phyloP scores from a whole-genome alignment of 164 flowering plant species.

The Piper longum region DNA sequence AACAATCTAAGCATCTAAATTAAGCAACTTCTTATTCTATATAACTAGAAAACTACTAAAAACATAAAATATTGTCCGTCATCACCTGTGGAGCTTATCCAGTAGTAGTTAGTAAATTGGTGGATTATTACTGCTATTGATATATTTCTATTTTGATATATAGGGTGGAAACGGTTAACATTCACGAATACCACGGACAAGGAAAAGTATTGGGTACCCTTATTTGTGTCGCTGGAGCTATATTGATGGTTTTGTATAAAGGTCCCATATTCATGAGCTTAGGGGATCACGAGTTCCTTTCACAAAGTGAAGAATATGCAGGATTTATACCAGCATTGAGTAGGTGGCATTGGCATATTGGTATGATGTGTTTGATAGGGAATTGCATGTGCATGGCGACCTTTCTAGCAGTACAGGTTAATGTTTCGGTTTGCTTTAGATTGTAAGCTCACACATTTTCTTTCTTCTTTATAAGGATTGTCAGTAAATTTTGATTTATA shows the following conservation, averaged over 20 bases:
- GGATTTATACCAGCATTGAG: constrained; percentile 80
- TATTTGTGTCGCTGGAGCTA: constrained; percentile 77
- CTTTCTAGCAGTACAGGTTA: constrained; percentile 82
- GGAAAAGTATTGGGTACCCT: constrained; percentile 77
- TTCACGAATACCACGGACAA: constrained; percentile 60
- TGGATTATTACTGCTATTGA: neutral
- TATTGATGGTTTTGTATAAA: constrained; percentile 73
- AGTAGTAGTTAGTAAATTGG: neutral
- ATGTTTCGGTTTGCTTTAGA: neutral
- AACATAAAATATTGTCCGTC: too few species aligned
- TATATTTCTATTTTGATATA: constrained; percentile 11
- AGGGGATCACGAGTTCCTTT: constrained; percentile 22
- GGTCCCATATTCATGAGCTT: constrained; percentile 69
- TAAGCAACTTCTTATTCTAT: too few species aligned
- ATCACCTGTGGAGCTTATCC: too few species aligned
- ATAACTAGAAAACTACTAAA: too few species aligned
- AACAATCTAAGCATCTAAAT: too few species aligned
- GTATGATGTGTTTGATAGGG: constrained; percentile 78
- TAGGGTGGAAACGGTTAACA: constrained; percentile 81
- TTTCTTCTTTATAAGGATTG: neutral
- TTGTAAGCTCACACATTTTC: neutral
- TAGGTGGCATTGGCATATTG: constrained; percentile 76
- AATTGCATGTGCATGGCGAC: constrained; percentile 96
- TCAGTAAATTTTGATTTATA: neutral
- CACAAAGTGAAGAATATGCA: constrained; percentile 50